Conservation (phyloP, 2,329 filamentous ascomycete species). For the Volutella citrinella region DNA sequence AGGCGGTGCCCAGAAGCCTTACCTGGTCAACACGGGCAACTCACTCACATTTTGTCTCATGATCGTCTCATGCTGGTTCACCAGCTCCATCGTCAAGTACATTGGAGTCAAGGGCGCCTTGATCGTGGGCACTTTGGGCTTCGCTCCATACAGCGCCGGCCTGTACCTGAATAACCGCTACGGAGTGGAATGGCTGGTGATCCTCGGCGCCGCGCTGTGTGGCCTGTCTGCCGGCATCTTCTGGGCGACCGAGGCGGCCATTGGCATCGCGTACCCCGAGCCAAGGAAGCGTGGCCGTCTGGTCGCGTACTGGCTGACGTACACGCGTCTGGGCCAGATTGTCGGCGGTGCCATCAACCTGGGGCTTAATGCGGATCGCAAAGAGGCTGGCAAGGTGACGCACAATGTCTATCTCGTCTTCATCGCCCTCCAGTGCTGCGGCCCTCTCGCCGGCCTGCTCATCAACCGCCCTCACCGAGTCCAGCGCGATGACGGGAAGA, state of each 20-base stretch:
- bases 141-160: constrained; percentile 40
- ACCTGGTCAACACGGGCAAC: constrained; percentile 60
- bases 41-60: constrained; percentile 47
- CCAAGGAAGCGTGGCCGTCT: constrained; percentile 58
- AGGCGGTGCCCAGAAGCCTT: constrained; percentile 55
- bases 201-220: constrained; percentile 40
- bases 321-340: constrained; percentile 49
- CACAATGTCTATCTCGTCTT: constrained; percentile 66
- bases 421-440: constrained; percentile 61
- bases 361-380: constrained; percentile 55
- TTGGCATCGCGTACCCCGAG: constrained; percentile 60
- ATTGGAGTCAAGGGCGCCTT: constrained; percentile 33
- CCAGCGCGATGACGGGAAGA: constrained; percentile 58
- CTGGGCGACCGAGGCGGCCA: constrained; percentile 34
- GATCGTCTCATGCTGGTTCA: constrained; percentile 51
- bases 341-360: constrained; percentile 66
- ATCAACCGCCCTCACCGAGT: constrained; percentile 57
- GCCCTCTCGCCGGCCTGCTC: constrained; percentile 57
- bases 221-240: constrained; percentile 36
- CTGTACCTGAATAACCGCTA: constrained; percentile 44
- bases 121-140: constrained; percentile 41
- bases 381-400: constrained; percentile 57
- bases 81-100: constrained; percentile 20
- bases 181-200: constrained; percentile 41
- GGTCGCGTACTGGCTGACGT: constrained; percentile 61